Conservation (phyloP, 2,329 filamentous ascomycete species). For the Talaromyces islandicus region DNA sequence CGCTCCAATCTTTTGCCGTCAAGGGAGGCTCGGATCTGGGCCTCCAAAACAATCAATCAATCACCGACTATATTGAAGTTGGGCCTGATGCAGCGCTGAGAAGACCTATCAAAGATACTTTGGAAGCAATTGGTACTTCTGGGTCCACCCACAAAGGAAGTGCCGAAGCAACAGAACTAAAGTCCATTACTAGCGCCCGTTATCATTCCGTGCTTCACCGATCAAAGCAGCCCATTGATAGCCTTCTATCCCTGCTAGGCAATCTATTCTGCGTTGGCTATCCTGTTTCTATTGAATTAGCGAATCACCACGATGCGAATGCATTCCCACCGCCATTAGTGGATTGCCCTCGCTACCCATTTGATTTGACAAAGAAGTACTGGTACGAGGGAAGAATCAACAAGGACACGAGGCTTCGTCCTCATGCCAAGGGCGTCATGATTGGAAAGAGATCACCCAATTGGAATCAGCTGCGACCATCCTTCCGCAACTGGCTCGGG, state of each 20-base stretch:
- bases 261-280: not conserved
- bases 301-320: not conserved
- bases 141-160: not conserved
- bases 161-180: not conserved
- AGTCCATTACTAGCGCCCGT: constrained; percentile 1
- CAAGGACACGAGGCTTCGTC: not conserved
- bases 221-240: not conserved
- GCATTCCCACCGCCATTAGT: not conserved
- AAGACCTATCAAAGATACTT: constrained; percentile 12
- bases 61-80: constrained; percentile 15
- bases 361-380: constrained; percentile 13
- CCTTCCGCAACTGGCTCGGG: constrained; percentile 25
- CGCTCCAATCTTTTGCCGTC: not conserved
- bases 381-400: constrained; percentile 16
- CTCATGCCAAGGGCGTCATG: constrained; percentile 3
- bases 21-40: not conserved
- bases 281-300: not conserved
- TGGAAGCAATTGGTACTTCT: not conserved
- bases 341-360: constrained; percentile 14
- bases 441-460: constrained; percentile 13
- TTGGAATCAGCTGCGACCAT: constrained; percentile 14
- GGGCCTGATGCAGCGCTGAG: constrained; percentile 15
- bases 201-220: not conserved
- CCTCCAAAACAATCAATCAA: not conserved
- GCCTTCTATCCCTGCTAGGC: not conserved